Percentiles rank a stretch among this genome's conserved stretches.
Evolutionary conservation across 2,329 filamentous ascomycete species (phyloP).

Genomic region (Aspergillus fumigatus): DNA sequence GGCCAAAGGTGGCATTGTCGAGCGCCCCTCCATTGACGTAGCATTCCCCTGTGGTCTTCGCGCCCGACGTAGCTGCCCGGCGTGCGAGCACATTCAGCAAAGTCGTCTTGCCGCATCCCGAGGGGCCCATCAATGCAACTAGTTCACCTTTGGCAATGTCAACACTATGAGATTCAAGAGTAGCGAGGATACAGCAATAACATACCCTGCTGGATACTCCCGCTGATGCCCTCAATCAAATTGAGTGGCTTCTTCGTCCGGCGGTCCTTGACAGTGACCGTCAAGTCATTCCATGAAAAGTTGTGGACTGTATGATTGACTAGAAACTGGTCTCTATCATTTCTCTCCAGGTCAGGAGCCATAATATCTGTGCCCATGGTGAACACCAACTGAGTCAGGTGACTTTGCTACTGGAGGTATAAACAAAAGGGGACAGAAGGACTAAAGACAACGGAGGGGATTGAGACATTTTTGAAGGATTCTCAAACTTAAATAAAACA

Average conservation of each 20-base stretch:
- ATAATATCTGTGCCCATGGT: neutral
- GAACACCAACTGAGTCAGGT: neutral
- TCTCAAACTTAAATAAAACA: neutral
- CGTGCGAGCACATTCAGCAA: conserved; percentile 74
- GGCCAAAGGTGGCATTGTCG: conserved; percentile 54
- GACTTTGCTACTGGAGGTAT: neutral
- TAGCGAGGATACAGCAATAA: neutral
- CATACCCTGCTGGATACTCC: conserved; percentile 59
- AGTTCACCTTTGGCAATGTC: conserved; percentile 55
- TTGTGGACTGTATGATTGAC: conserved; percentile 59
- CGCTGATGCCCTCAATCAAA: conserved; percentile 61
- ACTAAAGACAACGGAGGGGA: neutral
- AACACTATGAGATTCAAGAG: neutral
- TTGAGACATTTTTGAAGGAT: neutral
- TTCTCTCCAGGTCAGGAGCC: conserved; percentile 26
- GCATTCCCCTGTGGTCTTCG: conserved; percentile 51
- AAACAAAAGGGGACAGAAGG: neutral
- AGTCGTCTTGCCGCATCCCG: conserved; percentile 73
- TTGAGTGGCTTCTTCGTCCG: conserved; percentile 59
- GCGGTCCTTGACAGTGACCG: conserved; percentile 68
- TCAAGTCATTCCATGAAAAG: conserved; percentile 64
- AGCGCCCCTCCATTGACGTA: conserved; percentile 60
- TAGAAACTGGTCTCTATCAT: conserved; percentile 27
- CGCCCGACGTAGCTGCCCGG: conserved; percentile 50
- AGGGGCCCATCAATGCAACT: conserved; percentile 77